phyloP scores from a whole-genome alignment of 441 rosid species.

The Erysimum pusillum region DNA sequence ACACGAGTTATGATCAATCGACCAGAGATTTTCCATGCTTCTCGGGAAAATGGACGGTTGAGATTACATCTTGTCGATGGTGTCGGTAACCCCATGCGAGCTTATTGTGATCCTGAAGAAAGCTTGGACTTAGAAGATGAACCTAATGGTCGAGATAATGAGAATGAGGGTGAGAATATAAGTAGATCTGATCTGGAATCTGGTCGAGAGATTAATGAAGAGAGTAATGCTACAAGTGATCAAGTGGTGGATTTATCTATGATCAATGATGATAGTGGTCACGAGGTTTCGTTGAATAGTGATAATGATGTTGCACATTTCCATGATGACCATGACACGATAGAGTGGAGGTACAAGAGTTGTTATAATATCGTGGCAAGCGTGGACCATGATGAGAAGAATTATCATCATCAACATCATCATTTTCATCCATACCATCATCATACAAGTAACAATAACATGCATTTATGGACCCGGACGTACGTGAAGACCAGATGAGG shows the following conservation, averaged over 20 bases:
- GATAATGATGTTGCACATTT: conserved; percentile 20
- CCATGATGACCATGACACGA: conserved; percentile 28
- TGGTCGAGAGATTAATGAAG: conserved; percentile 26
- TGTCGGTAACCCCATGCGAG: not conserved
- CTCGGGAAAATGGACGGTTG: conserved; percentile 69
- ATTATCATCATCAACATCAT: conserved; percentile 38
- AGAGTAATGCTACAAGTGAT: conserved; percentile 20
- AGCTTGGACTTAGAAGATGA: conserved; percentile 2
- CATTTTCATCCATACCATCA: conserved; percentile 47
- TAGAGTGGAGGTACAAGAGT: conserved; percentile 8
- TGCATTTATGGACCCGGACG: conserved; percentile 67
- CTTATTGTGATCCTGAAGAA: not conserved
- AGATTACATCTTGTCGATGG: conserved; percentile 59
- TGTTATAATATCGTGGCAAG: conserved; percentile 52
- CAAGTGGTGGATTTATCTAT: conserved; percentile 20
- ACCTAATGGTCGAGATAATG: not conserved
- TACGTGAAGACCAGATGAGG: conserved; percentile 70
- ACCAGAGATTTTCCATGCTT: conserved; percentile 65
- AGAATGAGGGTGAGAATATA: not conserved
- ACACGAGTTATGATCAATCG: conserved; percentile 66
- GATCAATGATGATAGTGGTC: not conserved
- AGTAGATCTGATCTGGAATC: conserved; percentile 15
- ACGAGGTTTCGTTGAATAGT: conserved; percentile 24
- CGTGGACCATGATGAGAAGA: conserved; percentile 23
- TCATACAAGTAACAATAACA: conserved; percentile 39